phyloP scores from a whole-genome alignment of 2,329 filamentous ascomycete genomes.

The Scedosporium dehoogii region DNA sequence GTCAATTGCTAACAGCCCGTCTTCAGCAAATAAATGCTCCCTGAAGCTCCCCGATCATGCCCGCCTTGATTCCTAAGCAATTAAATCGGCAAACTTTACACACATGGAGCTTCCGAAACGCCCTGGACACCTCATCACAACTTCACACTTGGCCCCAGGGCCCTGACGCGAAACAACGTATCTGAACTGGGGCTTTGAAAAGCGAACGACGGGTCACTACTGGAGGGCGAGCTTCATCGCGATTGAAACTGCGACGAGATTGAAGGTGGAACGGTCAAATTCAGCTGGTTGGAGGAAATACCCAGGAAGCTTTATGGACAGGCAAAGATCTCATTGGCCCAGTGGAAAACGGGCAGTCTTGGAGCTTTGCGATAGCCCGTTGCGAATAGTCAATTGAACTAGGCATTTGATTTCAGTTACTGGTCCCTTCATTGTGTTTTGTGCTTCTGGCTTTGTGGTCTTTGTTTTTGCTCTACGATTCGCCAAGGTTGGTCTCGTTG shows the following conservation, averaged over 20 bases:
- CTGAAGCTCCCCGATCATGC: slow-evolving; percentile 3
- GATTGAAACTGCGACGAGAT: not conserved
- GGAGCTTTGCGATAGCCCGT: not conserved
- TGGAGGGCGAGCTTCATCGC: not conserved
- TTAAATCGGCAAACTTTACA: not conserved
- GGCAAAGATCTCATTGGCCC: not conserved
- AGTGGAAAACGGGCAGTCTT: not conserved
- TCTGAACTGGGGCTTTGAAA: not conserved
- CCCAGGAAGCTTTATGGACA: not conserved
- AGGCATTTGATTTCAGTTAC: not conserved
- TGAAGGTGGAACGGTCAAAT: not conserved
- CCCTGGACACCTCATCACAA: not conserved
- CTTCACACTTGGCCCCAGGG: not conserved
- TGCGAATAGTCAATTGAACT: not conserved
- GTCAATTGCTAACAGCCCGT: not conserved
- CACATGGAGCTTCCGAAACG: slow-evolving; percentile 4
- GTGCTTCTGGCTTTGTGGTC: not conserved
- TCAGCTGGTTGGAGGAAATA: not conserved
- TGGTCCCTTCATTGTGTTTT: not conserved
- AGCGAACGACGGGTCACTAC: not conserved
- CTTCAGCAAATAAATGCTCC: slow-evolving; percentile 4
- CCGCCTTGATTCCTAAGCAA: not conserved
- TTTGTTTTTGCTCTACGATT: not conserved
- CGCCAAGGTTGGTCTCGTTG: not conserved
- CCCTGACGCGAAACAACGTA: not conserved